Conservation (phyloP, 257 asterid species). For the Solanum corneliomulleri region DNA sequence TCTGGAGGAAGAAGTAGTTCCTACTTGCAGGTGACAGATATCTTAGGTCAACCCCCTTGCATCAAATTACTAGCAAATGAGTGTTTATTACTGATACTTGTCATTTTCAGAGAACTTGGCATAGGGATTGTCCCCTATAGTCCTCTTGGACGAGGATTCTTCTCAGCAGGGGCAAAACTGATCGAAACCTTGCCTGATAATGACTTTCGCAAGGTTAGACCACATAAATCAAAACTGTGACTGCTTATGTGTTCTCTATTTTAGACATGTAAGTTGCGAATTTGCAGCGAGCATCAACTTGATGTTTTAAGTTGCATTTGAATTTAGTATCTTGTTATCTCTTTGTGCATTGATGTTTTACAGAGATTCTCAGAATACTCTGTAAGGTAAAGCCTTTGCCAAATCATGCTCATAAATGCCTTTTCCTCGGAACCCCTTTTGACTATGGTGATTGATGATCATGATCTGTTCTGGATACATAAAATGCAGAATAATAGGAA, state of each 20-base stretch:
- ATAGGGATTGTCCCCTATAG: constrained; percentile 31
- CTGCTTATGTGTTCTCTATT: background rate
- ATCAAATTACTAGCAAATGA: background rate
- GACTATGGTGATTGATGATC: background rate
- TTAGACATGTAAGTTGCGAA: background rate
- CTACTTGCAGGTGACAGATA: constrained; percentile 21
- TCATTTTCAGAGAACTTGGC: constrained; percentile 22
- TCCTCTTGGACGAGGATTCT: constrained; percentile 20
- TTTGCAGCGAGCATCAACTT: background rate
- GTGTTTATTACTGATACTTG: background rate
- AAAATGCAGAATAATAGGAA: background rate
- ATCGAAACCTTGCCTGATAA: constrained; percentile 14
- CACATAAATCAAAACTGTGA: background rate
- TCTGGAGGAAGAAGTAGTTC: constrained; percentile 16
- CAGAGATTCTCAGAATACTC: background rate
- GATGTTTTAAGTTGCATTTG: background rate
- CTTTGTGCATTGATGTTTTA: background rate
- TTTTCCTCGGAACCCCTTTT: background rate
- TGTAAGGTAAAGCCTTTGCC: background rate
- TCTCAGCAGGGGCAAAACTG: constrained; percentile 8
- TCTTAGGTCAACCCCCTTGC: background rate
- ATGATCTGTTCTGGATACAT: background rate
- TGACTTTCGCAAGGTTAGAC: constrained; percentile 24
- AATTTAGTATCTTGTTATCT: background rate
- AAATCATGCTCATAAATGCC: background rate